Evolutionary conservation across 1,284 basidiomycete genomes (phyloP), one percentile per base, ranked within the genome.

Genomic region (Cutaneotrichosporon cavernicola): DNA sequence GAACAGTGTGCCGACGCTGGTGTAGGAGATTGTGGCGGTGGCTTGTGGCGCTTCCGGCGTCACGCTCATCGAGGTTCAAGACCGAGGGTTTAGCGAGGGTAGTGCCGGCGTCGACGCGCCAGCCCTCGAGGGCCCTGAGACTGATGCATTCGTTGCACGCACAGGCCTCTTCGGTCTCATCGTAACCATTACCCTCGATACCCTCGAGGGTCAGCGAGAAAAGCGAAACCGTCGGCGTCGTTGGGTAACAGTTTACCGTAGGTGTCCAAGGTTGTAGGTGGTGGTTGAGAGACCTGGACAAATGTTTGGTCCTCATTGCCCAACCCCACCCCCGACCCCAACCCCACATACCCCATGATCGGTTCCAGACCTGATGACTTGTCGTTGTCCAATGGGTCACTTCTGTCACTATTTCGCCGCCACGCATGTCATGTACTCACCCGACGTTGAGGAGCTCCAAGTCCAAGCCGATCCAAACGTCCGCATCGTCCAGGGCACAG

Each of bases 401-500:
- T 16, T n/a, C 8, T 30, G 31, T 18, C 30, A 32, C 16, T n/a
- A n/a, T n/a, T 18, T 31, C 16, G 26, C 30, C 13, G 16, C 31
- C 31, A 52, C n/a, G 51, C 51, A n/a, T 31, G 49, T 22, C 30
- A 16, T 34, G 26, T 14, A 53, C 51, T 53, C 31, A 53, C 51
- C 51, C 51, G 16, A 53, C 4, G 51, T 34, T 31, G 31, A 53
- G 31, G 5, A 46, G 43, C 9, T 46, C 43, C 43, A 46, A 46
- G 43, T 34, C 51, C 26, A 53, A n/a, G 16, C 16, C 51, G 31
- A 53, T 34, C 16, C 16, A n/a, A 14, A 34, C 31, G 3, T 53
- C 51, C 51, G 9, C 31, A 16, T 53, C 51, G 18, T 53, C 51
- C 30, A 53, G 51, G 51, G 16, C 26, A 32, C 51, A 53, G 18